Conservation (phyloP, 352 stramenopile species). For the Plasmopara viticola region DNA sequence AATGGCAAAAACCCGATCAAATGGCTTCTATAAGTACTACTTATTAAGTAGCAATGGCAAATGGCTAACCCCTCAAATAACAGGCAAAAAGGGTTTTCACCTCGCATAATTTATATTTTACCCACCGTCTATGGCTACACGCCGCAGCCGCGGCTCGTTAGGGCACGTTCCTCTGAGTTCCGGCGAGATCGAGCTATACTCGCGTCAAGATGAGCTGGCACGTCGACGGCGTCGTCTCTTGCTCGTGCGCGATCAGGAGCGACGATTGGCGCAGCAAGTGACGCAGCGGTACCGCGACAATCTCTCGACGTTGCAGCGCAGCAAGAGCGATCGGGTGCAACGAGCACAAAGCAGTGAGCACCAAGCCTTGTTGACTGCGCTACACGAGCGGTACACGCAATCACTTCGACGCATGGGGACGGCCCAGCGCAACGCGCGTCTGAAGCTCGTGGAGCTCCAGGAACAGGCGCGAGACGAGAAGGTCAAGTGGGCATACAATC, state of each 20-base stretch:
- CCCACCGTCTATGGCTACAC: slow-evolving; percentile 3
- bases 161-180: slow-evolving; percentile 61
- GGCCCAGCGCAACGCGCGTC: slow-evolving; percentile 50
- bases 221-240: slow-evolving; percentile 46
- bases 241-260: slow-evolving; percentile 54
- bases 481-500: slow-evolving; percentile 52
- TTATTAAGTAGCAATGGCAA: background rate
- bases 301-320: slow-evolving; percentile 37
- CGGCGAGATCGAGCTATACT: slow-evolving; percentile 53
- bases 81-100: background rate
- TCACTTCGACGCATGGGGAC: slow-evolving; percentile 56
- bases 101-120: background rate
- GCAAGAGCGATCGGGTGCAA: slow-evolving; percentile 26
- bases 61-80: background rate
- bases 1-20: too few relatives aligned
- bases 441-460: slow-evolving; percentile 49
- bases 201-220: slow-evolving; percentile 45
- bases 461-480: slow-evolving; percentile 45
- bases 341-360: slow-evolving; percentile 27
- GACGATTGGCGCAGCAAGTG: slow-evolving; percentile 53
- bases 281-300: slow-evolving; percentile 69
- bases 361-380: slow-evolving; percentile 33
- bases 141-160: slow-evolving; percentile 7
- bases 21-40: too few relatives aligned
- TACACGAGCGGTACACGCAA: slow-evolving; percentile 48